These are phyloP conservation scores for Pseudogymnoascus sp. DNA, from an alignment of 2,329 filamentous ascomycete species.

Conservation along the genomic window DNA sequence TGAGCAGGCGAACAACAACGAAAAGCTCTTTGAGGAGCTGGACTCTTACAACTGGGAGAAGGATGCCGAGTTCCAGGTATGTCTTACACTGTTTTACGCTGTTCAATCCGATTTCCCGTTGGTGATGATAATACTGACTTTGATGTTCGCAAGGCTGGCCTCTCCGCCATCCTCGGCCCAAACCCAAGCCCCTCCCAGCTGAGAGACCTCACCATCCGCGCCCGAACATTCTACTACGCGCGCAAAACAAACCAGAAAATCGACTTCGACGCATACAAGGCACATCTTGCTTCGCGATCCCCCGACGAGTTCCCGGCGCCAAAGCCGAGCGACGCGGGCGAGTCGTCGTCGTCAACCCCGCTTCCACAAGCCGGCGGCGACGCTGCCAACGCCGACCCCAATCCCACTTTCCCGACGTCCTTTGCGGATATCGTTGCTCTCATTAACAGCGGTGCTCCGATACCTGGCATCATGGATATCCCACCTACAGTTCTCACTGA, in stretches of 20 bases:
- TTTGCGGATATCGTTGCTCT: constrained; percentile 83
- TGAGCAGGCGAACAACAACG: constrained; percentile 24
- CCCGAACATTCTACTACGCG: constrained; percentile 62
- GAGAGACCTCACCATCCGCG: constrained; percentile 53
- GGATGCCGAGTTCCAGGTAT: constrained; percentile 60
- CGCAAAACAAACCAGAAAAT: constrained; percentile 43
- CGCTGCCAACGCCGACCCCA: constrained; percentile 1
- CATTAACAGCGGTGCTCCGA: constrained; percentile 71
- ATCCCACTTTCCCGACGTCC: constrained; percentile 24
- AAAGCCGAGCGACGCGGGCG: constrained; percentile 13
- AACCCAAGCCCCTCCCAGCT: constrained; percentile 46
- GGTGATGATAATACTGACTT: constrained; percentile 5
- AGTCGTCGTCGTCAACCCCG: constrained; percentile 1
- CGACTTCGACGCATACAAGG: constrained; percentile 60
- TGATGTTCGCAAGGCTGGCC: constrained; percentile 40
- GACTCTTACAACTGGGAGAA: constrained; percentile 60
- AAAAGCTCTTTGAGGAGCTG: constrained; percentile 50
- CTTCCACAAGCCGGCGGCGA: background rate
- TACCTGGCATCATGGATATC: constrained; percentile 82
- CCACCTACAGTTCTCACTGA: constrained; percentile 70
- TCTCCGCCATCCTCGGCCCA: constrained; percentile 55
- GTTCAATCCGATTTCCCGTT: background rate
- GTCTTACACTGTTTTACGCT: background rate
- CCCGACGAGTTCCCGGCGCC: constrained; percentile 21
- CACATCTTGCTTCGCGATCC: constrained; percentile 44